phyloP scores from a whole-genome alignment of 1,139 yeast species.

The Pichia sp. region DNA sequence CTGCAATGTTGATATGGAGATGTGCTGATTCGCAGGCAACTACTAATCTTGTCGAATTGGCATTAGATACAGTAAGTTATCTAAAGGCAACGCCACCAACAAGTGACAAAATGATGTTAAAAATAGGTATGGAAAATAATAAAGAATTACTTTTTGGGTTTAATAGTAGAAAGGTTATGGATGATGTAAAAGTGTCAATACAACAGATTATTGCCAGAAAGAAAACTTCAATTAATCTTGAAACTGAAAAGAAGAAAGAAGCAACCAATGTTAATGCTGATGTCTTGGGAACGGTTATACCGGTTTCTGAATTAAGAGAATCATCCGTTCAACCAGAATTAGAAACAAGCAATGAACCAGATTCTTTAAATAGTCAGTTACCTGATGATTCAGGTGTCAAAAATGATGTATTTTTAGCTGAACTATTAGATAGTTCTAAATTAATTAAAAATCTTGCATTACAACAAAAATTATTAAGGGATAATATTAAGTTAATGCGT shows the following conservation, averaged over 20 bases:
- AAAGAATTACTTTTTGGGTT: slow-evolving; percentile 45
- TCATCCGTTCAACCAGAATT: neutral
- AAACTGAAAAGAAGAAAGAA: slow-evolving; percentile 3
- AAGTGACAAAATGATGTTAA: slow-evolving; percentile 63
- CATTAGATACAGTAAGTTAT: slow-evolving; percentile 48
- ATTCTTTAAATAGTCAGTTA: neutral
- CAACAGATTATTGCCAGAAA: slow-evolving; percentile 69
- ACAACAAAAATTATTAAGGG: slow-evolving; percentile 71
- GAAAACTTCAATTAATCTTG: slow-evolving; percentile 34
- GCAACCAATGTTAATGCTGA: slow-evolving; percentile 15
- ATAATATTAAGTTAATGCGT: slow-evolving; percentile 62
- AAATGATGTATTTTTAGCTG: slow-evolving; percentile 30
- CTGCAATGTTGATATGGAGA: slow-evolving; percentile 62
- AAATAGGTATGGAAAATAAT: slow-evolving; percentile 38
- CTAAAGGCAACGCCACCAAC: slow-evolving; percentile 73
- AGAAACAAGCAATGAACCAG: neutral
- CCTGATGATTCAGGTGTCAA: slow-evolving; percentile 10
- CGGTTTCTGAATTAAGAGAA: neutral
- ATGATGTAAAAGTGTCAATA: slow-evolving; percentile 59
- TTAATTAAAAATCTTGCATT: slow-evolving; percentile 64
- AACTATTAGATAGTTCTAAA: slow-evolving; percentile 40
- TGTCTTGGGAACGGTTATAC: neutral
- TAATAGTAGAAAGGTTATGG: slow-evolving; percentile 70
- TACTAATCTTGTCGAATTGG: slow-evolving; percentile 40
- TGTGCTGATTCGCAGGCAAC: slow-evolving; percentile 57